Percentiles rank a stretch among this genome's conserved stretches.
phyloP scores from a whole-genome alignment of 257 asterid genomes.

The Datura wrightii region DNA sequence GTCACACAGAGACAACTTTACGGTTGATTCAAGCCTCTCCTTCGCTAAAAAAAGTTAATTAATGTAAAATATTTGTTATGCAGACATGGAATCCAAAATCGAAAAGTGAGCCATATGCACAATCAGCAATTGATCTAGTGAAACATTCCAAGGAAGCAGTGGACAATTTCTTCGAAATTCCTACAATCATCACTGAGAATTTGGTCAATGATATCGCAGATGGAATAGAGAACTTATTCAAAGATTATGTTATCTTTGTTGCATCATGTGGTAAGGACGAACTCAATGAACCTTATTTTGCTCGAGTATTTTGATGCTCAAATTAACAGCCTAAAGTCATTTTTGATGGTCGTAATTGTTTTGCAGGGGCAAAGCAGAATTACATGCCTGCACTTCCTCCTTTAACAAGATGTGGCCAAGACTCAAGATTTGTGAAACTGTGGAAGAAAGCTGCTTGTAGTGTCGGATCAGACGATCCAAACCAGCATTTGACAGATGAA shows the following conservation, averaged over 20 bases:
- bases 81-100: conserved; percentile 97
- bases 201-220: conserved; percentile 65
- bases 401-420: conserved; percentile 76
- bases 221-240: conserved; percentile 73
- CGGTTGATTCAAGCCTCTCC: neutral
- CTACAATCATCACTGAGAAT: conserved; percentile 64
- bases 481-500: conserved; percentile 44
- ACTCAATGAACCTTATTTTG: neutral
- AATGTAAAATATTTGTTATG: neutral
- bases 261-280: conserved; percentile 77
- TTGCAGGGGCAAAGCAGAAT: conserved; percentile 81
- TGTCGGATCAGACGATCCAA: conserved; percentile 52
- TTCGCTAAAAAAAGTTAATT: neutral
- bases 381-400: conserved; percentile 92
- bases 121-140: conserved; percentile 73
- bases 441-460: conserved; percentile 87
- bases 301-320: neutral
- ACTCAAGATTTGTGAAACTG: conserved; percentile 66
- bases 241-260: conserved; percentile 71
- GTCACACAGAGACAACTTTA: neutral
- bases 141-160: conserved; percentile 65
- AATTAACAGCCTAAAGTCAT: neutral
- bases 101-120: conserved; percentile 86
- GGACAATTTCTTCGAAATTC: conserved; percentile 75
- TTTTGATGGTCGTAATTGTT: neutral